phyloP scores from a whole-genome alignment of 768 basidiomycete species.

The Serendipita vermifera region DNA sequence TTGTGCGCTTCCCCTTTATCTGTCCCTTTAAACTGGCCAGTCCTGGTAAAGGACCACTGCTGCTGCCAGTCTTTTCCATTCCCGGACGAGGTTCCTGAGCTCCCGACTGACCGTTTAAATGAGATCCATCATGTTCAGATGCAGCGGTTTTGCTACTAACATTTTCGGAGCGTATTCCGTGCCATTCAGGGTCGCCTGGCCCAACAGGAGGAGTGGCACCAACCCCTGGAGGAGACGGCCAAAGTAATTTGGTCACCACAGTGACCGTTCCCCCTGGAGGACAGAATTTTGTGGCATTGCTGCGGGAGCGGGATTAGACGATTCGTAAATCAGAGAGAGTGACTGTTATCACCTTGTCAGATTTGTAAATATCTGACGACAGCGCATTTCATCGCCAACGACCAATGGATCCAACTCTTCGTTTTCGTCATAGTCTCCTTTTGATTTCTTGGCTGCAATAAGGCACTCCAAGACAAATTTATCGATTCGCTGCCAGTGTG shows the following conservation, averaged over 20 bases:
- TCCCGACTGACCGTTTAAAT: slow-evolving; percentile 16
- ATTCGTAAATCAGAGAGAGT: background rate
- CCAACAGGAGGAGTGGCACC: slow-evolving; percentile 17
- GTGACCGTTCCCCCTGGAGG: slow-evolving; percentile 52
- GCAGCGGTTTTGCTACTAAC: background rate
- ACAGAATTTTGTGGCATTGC: slow-evolving; percentile 74
- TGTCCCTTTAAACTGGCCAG: too few relatives aligned
- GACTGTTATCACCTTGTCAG: slow-evolving; percentile 46
- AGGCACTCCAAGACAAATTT: slow-evolving; percentile 18
- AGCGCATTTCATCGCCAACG: slow-evolving; percentile 69
- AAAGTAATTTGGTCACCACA: slow-evolving; percentile 44
- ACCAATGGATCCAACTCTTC: slow-evolving; percentile 41
- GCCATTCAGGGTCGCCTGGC: slow-evolving; percentile 14
- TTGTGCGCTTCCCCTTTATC: too few relatives aligned
- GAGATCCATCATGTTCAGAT: background rate
- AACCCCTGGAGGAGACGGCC: slow-evolving; percentile 15
- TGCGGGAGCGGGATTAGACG: slow-evolving; percentile 16
- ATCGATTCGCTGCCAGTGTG: slow-evolving; percentile 25
- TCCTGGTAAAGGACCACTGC: too few relatives aligned
- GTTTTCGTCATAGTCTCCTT: slow-evolving; percentile 5
- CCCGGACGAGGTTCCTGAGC: slow-evolving; percentile 5
- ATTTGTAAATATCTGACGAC: slow-evolving; percentile 74
- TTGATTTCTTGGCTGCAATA: background rate
- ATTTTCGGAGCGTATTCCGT: background rate
- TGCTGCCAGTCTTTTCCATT: too few relatives aligned